Evolutionary conservation across 2,329 filamentous ascomycete genomes (phyloP), one percentile per base, ranked within the genome.

Genomic region (Coleophoma eucalyptorum): DNA sequence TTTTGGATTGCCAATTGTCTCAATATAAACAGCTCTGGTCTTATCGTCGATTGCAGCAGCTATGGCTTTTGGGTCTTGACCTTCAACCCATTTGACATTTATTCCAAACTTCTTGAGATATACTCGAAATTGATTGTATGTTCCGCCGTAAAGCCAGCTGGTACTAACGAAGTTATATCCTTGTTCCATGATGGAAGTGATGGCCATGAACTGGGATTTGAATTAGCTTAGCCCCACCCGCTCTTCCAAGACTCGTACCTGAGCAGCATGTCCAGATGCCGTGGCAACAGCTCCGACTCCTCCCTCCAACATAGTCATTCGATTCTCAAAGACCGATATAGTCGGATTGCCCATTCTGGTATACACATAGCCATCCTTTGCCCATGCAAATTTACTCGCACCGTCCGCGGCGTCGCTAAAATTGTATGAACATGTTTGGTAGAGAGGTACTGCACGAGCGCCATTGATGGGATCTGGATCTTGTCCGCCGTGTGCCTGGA

Each of bases 281-380:
- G 81, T 76, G 4, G 81, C 83, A 16, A 87, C 72, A 42, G 82
- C 83, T 13, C 80, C 83, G 31, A 83, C 78, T 62, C 84, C 84
- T 19, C 84, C 83, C 67, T 88, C 84, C 3, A 87, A 73, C 32
- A 82, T 82, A 32, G 83, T 81, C 50, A 87, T 79, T 41, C 84
- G 77, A 67, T 87, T 84, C 66, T 88, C 84, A 50, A 88, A 80
- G 4, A 87, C 84, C 62, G 83, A 83, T 49, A 85, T 80, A 0
- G 84, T 87, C 1, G 84, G 82, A 73, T 79, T 86, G 26, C 43
- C 35, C 20, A 32, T 41, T 50, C 84, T 80, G 59, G 77, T 83
- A 72, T 88, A 88, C 63, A 88, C 86, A 67, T 88, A 87, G 62
- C 84, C 84, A 61, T 84, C 81, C 64, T 87, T 83, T 64, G 86